Evolutionary conservation across 1,284 basidiomycete species (phyloP), one percentile per base, ranked within the genome.

Genomic region (Earliella scabrosa): DNA sequence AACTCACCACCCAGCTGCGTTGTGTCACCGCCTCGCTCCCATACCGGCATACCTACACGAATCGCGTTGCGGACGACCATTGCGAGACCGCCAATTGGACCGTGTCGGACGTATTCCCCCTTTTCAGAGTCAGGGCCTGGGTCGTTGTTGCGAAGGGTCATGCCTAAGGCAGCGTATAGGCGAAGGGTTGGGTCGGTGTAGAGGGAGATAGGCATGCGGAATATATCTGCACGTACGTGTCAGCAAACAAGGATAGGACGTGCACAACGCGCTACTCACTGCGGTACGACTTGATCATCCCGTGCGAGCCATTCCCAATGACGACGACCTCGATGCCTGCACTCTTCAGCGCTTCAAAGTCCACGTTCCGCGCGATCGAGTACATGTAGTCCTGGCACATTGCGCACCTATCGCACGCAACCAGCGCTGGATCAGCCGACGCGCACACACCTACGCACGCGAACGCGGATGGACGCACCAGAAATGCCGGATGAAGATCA

Each of bases 1-100:
- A 96, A 95, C 74, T 96, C 94, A 23, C 94, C 94, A 16, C 94
- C 94, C 27, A 96, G 80, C 71, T 95, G 90, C 47, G 78, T 73
- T 43, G 85, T 75, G 66, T 93, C 88, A 0, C 93, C 93, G 1
- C 89, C 90, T 52, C 84, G 85, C 71, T 88, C 87, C 83, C 86
- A 88, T 10, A 95, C 76, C 0, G 92, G 90, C 83, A 93, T 87
- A 32, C 88, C 82, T 14, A 82, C 80, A 50, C 81, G 81, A 40
- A 91, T 66, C 8, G 87, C 86, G 57, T 88, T 83, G 60, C 82
- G 75, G 38, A 90, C 80, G 21, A 91, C 87, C 75, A 85, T 85
- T 21, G 87, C 82, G 38, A 90, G 80, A 10, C 89, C 89, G 24
- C 83, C 74, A 60, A 90, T 73, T 26, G 81, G 58, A 2, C 88